Base-by-base conservation (phyloP, 352 stramenopile species). In the Pythium apleroticum region DNA sequence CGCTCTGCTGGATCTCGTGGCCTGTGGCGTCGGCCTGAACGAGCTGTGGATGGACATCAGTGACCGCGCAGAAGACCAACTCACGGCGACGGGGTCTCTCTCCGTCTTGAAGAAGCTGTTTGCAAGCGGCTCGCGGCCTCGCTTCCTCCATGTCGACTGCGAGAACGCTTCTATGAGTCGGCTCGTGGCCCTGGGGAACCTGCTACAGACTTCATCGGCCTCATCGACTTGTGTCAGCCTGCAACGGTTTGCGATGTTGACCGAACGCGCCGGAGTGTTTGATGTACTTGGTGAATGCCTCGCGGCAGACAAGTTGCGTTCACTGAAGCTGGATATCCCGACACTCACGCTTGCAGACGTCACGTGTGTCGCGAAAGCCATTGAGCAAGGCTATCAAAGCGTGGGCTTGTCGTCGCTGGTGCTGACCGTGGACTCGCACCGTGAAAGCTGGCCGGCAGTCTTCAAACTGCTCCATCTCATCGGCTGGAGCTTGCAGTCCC, bases 41-140 rank as follows among this genome's bases (percentile, higher is more conserved):
- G 52, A 66, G 27, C 50, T 66, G 20, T 60, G 60, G 52, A 60
- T 66, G 7, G 60, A 66, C 49, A n/a, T 66, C 3, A 14, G 41
- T 28, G 60, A 60, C 52, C 37, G 52, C 12, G 11, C 28, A 9
- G 52, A 56, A 11, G 60, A 66, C 20, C 33, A 66, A 25, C 39
- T 66, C 12, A 66, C 60, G 9, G 28, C 50, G 2, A 56, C 30
- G 28, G 60, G 60, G 12, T 1, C 19, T 1, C 39, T 27, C 0
- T 20, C 60, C 14, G n/a, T 66, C 9, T 41, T 66, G 11, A 39
- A 33, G 9, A 66, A 60, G 60, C 50, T 66, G 17, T 55, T 66
- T 22, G 12, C 39, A 3, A 46, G 52, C 17, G 28, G 12, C 3
- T 46, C 37, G 0, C 37, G 50, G 3, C 60, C 60, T 12, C 39